Evolutionary conservation across 148 eudicot genomes (phyloP).

Genomic region (Pharnaceum exiguum): DNA sequence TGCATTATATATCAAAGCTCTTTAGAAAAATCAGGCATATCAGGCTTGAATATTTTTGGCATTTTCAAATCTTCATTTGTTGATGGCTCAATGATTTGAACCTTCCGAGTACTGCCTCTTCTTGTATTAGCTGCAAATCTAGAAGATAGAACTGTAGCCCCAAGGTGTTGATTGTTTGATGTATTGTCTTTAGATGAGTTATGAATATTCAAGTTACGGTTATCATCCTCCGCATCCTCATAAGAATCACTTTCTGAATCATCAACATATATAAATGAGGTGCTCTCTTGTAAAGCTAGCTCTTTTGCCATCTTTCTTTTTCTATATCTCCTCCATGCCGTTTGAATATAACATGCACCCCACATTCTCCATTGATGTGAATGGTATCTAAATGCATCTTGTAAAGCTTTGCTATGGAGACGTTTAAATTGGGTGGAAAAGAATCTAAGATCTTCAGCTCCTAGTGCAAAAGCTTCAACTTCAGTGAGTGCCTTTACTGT

Average conservation of each 20-base stretch:
- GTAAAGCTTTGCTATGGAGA: constrained; percentile 85
- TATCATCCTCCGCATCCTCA: background rate
- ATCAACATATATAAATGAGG: background rate
- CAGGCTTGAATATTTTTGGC: constrained; percentile 65
- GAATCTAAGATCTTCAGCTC: constrained; percentile 72
- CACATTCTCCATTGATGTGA: constrained; percentile 93
- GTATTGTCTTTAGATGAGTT: background rate
- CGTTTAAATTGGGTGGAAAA: constrained; percentile 70
- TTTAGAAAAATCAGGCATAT: constrained; percentile 61
- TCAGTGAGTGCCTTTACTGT: constrained; percentile 65
- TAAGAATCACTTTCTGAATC: background rate
- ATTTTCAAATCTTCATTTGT: constrained; percentile 32
- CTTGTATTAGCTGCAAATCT: constrained; percentile 58
- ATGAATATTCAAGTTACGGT: background rate
- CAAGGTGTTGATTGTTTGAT: constrained; percentile 27
- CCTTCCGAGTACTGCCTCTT: constrained; percentile 26
- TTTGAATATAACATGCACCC: constrained; percentile 73
- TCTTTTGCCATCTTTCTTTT: constrained; percentile 48
- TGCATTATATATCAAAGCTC: no score
- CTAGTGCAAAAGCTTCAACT: constrained; percentile 88
- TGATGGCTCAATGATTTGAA: constrained; percentile 14
- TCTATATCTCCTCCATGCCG: constrained; percentile 68
- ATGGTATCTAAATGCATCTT: constrained; percentile 72
- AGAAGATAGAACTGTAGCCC: constrained; percentile 60
- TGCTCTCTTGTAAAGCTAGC: constrained; percentile 38